Conservation (phyloP, 129 eudicot species). For the Tagetes patula region DNA sequence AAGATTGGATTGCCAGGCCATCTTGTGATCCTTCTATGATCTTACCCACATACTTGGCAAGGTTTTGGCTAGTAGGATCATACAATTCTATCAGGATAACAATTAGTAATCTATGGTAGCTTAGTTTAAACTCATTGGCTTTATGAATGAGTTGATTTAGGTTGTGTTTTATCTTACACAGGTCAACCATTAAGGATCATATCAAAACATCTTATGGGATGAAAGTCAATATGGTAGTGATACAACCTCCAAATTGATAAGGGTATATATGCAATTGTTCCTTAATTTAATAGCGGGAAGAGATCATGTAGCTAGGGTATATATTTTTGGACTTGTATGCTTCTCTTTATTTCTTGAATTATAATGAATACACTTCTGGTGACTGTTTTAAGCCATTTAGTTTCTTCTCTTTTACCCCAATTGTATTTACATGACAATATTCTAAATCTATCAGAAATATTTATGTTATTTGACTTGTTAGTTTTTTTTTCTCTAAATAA, state of each 20-base stretch:
- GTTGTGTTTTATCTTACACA: not conserved
- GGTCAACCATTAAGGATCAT: not conserved
- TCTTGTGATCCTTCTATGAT: too few species aligned
- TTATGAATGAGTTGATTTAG: not conserved
- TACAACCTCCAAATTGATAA: too few species aligned
- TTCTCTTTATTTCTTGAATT: not conserved
- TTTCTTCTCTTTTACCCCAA: not conserved
- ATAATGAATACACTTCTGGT: not conserved
- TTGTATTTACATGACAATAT: not conserved
- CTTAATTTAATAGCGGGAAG: not conserved
- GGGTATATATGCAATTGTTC: too few species aligned
- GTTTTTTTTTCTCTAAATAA: not conserved
- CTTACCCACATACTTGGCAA: not conserved
- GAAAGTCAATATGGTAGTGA: not conserved
- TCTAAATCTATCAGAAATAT: not conserved
- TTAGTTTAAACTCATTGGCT: too few species aligned
- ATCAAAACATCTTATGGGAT: not conserved
- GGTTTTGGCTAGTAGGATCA: not conserved
- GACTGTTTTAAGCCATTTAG: not conserved
- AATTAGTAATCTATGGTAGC: not conserved
- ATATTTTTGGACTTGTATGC: not conserved
- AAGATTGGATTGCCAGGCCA: not conserved
- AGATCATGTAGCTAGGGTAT: not conserved
- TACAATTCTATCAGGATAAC: not conserved
- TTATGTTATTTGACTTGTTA: not conserved